These are phyloP conservation scores for Turnera subulata DNA, from an alignment of 345 rosid species.

Conservation along the genomic window DNA sequence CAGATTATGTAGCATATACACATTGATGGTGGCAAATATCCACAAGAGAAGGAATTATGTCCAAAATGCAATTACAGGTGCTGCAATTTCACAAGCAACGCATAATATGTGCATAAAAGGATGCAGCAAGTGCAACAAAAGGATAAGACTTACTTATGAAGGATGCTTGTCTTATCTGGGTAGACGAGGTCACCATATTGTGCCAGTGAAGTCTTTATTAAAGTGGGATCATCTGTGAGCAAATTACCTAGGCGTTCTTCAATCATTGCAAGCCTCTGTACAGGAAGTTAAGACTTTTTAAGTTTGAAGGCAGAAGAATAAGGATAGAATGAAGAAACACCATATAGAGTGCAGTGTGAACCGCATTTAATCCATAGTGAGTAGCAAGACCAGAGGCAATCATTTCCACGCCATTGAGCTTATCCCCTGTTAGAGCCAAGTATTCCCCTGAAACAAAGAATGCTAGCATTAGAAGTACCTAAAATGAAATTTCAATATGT, in stretches of 20 bases:
- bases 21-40: not conserved
- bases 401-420: conserved; percentile 85
- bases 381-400: conserved; percentile 94
- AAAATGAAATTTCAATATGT: not conserved
- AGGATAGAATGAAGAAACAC: conserved; percentile 12
- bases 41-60: not conserved
- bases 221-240: conserved; percentile 68
- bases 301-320: not conserved
- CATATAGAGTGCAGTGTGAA: conserved; percentile 19
- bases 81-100: not conserved
- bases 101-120: conserved; percentile 5
- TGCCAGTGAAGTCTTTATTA: conserved; percentile 74
- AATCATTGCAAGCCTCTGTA: conserved; percentile 62
- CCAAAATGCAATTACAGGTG: no score
- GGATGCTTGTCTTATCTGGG: conserved; percentile 58
- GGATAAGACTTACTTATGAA: conserved; percentile 48
- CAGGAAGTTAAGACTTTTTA: conserved; percentile 16
- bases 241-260: conserved; percentile 84
- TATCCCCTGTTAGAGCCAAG: conserved; percentile 87
- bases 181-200: conserved; percentile 85
- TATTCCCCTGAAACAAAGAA: conserved; percentile 64
- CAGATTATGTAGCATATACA: no score
- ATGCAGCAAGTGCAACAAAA: not conserved
- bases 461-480: not conserved
- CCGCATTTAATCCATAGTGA: conserved; percentile 65